A percentile compares a stretch with the other conserved stretches of the same genome.
Evolutionary conservation across 441 rosid genomes (phyloP).

Genomic region (Pelargonium cotyledonis): DNA sequence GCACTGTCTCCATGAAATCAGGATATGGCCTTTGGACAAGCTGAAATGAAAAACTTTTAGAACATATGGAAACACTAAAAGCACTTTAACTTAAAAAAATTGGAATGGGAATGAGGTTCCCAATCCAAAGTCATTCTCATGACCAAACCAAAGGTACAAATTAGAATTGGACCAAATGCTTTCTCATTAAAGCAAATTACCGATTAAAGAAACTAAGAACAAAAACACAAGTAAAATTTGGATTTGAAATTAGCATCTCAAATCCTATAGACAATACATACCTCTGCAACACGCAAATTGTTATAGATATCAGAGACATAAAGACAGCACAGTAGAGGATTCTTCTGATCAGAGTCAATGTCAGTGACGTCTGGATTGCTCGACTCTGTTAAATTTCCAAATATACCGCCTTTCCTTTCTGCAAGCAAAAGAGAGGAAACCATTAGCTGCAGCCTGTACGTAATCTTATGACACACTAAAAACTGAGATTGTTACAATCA

Average conservation of each 20-base stretch:
- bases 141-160: too few relatives aligned
- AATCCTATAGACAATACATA: constrained; percentile 23
- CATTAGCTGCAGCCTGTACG: constrained; percentile 14
- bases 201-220: too few relatives aligned
- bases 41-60: not conserved
- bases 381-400: constrained; percentile 24
- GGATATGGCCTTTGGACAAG: constrained; percentile 4
- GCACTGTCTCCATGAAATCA: constrained; percentile 33
- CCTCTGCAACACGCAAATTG: constrained; percentile 69
- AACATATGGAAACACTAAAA: not conserved
- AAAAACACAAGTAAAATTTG: too few relatives aligned
- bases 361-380: constrained; percentile 37
- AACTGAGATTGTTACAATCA: too few relatives aligned
- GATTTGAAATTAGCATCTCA: too few relatives aligned
- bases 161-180: too few relatives aligned
- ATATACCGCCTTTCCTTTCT: constrained; percentile 33
- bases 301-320: constrained; percentile 56
- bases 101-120: too few relatives aligned
- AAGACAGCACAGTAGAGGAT: constrained; percentile 58
- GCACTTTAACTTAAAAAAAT: too few relatives aligned
- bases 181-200: too few relatives aligned
- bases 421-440: constrained; percentile 24
- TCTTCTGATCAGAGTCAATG: constrained; percentile 54
- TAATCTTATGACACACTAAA: not conserved
- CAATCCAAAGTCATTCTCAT: too few relatives aligned